Evolutionary conservation across 2,329 filamentous ascomycete species (phyloP), one percentile per base, ranked within the genome.

Genomic region (Aspergillus glaucus): DNA sequence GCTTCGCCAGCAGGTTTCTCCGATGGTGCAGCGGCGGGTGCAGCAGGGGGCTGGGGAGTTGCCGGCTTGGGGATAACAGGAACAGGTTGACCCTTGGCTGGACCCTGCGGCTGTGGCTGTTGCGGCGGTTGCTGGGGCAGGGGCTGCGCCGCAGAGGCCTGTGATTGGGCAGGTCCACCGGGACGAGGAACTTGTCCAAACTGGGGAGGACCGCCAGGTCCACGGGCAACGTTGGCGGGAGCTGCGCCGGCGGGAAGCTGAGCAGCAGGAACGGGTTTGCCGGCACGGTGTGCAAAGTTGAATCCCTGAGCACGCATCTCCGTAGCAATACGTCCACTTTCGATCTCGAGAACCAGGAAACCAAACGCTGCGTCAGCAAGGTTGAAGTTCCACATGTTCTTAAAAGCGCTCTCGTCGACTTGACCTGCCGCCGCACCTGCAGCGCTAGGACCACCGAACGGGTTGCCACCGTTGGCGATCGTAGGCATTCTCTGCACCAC

Each of bases 381-480:
- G 70, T 97, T 97, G 75, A 98, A 98, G 72, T 98, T 98, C 93
- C 93, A 98, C 93, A 97, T 97, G 69, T 98, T 98, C 78, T 98
- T 98, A 80, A 98, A 98, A 1, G 93, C 93, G 62, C 91, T 96
- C 76, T 98, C 93, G 55, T 98, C 93, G 15, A 98, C 90, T 63
- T 95, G 88, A 28, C 93, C 93, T 45, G 88, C 85, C 45, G 83
- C 75, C 58, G 74, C 75, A 37, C 78, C 84, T 36, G 86, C 87
- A 44, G 84, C 82, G 46, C 85, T 81, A 26, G 88, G 88, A 12
- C 92, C 92, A 41, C 93, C 93, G 63, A 98, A 98, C 5, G 93
- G 93, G 67, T 97, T 97, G 19, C 93, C 93, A 48, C 93, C 93
- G 52, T 92, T 94, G 34, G 93, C 93, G 32, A 90, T 91, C 10